phyloP scores from a whole-genome alignment of 345 rosid species.

The Geranium rotundifolium region DNA sequence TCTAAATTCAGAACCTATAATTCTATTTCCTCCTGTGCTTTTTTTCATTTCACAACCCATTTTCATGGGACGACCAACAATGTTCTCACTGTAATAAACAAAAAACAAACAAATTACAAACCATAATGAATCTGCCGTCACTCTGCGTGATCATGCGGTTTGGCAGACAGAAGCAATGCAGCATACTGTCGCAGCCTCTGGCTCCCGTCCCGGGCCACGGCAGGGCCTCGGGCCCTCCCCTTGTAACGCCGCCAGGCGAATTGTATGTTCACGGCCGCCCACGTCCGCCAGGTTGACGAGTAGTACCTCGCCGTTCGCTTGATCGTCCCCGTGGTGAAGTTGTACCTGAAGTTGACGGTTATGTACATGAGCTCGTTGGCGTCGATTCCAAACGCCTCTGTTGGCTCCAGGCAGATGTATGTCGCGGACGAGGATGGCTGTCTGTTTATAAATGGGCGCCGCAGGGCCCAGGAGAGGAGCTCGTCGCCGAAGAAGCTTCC shows the following conservation, averaged over 20 bases:
- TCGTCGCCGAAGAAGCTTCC: constrained; percentile 63
- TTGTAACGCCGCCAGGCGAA: constrained; percentile 45
- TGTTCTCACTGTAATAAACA: no score
- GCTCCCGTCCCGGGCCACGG: constrained; percentile 12
- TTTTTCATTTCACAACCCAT: no score
- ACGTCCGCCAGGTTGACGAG: constrained; percentile 55
- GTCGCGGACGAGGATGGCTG: constrained; percentile 53
- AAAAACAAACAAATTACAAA: no score
- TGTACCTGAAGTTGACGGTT: constrained; percentile 49
- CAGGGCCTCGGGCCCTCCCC: constrained; percentile 19
- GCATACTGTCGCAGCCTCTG: constrained; percentile 35
- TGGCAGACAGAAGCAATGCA: constrained; percentile 47
- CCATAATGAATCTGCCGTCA: no score
- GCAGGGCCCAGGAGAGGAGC: constrained; percentile 52
- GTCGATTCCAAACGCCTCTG: constrained; percentile 43
- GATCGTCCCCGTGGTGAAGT: constrained; percentile 33
- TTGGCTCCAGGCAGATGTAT: constrained; percentile 28
- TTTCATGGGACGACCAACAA: no score
- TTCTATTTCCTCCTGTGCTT: no score
- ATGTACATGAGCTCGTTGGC: constrained; percentile 32
- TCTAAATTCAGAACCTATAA: no score
- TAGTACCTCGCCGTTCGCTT: constrained; percentile 42
- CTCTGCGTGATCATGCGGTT: no score
- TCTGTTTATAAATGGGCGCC: constrained; percentile 39
- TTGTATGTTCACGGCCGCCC: constrained; percentile 63